Percentiles rank a stretch among this genome's conserved stretches.
These are phyloP conservation scores for Phanerodontia chrysosporium DNA, from an alignment of 768 basidiomycete genomes.

Conservation along the genomic window DNA sequence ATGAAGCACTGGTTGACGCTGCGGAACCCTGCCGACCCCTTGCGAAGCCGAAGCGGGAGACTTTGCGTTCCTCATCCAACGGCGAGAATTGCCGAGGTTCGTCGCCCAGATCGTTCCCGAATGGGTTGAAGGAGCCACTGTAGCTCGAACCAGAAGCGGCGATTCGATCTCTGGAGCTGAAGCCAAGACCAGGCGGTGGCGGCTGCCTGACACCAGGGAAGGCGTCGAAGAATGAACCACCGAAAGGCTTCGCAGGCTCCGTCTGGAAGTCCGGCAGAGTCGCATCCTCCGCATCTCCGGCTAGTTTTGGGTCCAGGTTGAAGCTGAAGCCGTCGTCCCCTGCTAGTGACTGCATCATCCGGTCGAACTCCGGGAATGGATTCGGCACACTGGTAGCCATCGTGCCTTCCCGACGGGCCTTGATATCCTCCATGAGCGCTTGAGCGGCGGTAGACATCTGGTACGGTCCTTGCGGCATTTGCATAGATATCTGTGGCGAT, in stretches of 20 bases:
- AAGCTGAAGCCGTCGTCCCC: conserved; percentile 79
- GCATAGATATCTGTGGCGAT: conserved; percentile 48
- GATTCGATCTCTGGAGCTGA: conserved; percentile 30
- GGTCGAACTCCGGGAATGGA: conserved; percentile 88
- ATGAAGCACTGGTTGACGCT: conserved; percentile 30
- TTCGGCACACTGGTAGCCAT: conserved; percentile 37
- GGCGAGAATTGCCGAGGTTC: conserved; percentile 36
- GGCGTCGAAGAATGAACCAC: conserved; percentile 62
- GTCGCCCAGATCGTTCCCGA: conserved; percentile 52
- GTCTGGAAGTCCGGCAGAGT: conserved; percentile 43
- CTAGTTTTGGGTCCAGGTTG: conserved; percentile 78
- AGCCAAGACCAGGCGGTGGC: conserved; percentile 51
- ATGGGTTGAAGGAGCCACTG: conserved; percentile 78
- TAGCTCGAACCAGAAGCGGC: conserved; percentile 44
- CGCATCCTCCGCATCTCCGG: conserved; percentile 38
- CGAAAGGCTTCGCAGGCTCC: conserved; percentile 52
- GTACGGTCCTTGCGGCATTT: conserved; percentile 56
- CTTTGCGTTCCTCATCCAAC: conserved; percentile 63
- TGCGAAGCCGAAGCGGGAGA: conserved; percentile 81
- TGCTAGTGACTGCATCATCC: conserved; percentile 70
- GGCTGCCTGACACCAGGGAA: conserved; percentile 55
- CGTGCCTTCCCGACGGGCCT: conserved; percentile 62
- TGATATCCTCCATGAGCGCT: conserved; percentile 80
- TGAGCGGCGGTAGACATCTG: conserved; percentile 86
- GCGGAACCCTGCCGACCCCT: conserved; percentile 64